Conservation (phyloP, 306 rosid genomes). For the Mimosa bimucronata region DNA sequence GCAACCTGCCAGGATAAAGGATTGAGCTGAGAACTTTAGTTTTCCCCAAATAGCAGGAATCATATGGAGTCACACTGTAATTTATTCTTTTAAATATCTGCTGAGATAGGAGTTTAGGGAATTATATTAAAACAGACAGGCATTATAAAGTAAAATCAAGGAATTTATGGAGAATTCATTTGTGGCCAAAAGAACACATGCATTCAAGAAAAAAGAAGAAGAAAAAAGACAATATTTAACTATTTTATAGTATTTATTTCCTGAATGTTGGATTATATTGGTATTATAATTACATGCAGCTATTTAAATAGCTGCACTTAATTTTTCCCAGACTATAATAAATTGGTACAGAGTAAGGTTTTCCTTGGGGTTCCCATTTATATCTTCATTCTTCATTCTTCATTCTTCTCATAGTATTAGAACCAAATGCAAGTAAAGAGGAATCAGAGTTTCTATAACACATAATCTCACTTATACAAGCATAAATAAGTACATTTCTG, state of each 20-base stretch:
- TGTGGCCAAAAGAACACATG: not conserved
- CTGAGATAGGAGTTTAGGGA: not conserved
- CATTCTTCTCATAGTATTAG: not conserved
- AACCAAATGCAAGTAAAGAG: not conserved
- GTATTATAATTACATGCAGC: not conserved
- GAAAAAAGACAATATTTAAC: not conserved
- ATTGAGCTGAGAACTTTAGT: not conserved
- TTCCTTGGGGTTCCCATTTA: not conserved
- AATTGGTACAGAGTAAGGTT: not conserved
- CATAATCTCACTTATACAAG: not conserved
- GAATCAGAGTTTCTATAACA: not conserved
- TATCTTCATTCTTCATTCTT: too few relatives aligned
- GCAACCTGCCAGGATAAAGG: constrained; percentile 61
- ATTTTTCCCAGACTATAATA: not conserved
- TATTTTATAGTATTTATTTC: not conserved
- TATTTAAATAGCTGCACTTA: not conserved
- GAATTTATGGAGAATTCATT: not conserved
- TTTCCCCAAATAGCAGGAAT: not conserved
- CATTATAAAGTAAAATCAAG: not conserved
- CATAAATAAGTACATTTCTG: not conserved
- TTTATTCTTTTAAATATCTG: not conserved
- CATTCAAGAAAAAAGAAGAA: not conserved
- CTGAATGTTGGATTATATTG: not conserved
- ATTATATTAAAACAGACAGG: not conserved
- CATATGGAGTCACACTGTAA: not conserved